Evolutionary conservation across 1,139 yeast species (phyloP).

Genomic region (Pneumocystis sp.): DNA sequence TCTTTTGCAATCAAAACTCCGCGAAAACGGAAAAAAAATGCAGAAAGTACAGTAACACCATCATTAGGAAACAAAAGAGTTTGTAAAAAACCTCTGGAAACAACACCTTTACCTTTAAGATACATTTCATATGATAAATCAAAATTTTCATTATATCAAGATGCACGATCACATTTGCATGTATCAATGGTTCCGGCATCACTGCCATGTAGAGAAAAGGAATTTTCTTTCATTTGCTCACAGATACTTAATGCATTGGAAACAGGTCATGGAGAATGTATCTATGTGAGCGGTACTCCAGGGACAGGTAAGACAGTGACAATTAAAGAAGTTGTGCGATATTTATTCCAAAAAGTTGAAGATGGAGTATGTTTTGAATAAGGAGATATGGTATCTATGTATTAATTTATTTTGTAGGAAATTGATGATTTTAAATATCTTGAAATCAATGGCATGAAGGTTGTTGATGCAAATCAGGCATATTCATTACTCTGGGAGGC

Average conservation of each 20-base stretch:
- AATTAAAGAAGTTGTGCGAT: constrained; percentile 66
- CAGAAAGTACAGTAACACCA: neutral
- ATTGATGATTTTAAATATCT: constrained; percentile 50
- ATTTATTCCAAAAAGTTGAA: constrained; percentile 31
- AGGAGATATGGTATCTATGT: neutral
- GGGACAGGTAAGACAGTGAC: constrained; percentile 98
- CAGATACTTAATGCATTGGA: constrained; percentile 64
- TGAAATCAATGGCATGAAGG: constrained; percentile 82
- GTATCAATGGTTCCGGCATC: constrained; percentile 48
- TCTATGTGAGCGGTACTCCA: constrained; percentile 91
- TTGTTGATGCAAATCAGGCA: constrained; percentile 71
- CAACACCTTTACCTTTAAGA: constrained; percentile 17
- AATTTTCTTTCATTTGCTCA: constrained; percentile 57
- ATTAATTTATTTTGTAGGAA: constrained; percentile 19
- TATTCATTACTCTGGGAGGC: constrained; percentile 73
- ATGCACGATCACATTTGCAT: constrained; percentile 46
- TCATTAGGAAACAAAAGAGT: neutral
- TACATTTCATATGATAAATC: constrained; percentile 4
- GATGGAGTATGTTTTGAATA: constrained; percentile 21
- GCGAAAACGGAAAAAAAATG: neutral
- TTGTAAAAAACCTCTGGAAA: constrained; percentile 9
- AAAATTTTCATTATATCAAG: constrained; percentile 29
- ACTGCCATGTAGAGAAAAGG: constrained; percentile 80
- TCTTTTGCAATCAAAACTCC: neutral
- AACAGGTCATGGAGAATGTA: constrained; percentile 62